A percentile compares a stretch with the other conserved stretches of the same genome.
Conservation (phyloP, 1,284 basidiomycete genomes). For the Pseudozyma thailandica region DNA sequence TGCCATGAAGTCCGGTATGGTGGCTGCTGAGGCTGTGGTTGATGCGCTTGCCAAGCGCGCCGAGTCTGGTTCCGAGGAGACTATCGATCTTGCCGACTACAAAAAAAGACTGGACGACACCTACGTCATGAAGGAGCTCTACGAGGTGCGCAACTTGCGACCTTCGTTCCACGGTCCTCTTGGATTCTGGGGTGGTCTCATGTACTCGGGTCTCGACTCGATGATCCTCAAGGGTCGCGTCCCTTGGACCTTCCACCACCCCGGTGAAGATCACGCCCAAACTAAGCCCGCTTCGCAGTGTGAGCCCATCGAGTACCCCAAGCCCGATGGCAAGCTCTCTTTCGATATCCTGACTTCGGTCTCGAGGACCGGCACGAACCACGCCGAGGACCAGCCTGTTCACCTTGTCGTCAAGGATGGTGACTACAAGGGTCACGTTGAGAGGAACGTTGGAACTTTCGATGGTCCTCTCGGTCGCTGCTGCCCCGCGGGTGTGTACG, state of each 20-base stretch:
- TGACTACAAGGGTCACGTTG: slow-evolving; percentile 74
- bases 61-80: slow-evolving; percentile 62
- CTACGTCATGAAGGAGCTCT: slow-evolving; percentile 88
- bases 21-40: slow-evolving; percentile 89
- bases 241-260: slow-evolving; percentile 90
- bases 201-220: slow-evolving; percentile 89
- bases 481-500: slow-evolving; percentile 96
- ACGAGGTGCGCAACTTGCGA: slow-evolving; percentile 91
- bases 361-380: slow-evolving; percentile 92
- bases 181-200: slow-evolving; percentile 87
- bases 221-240: slow-evolving; percentile 85
- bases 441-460: slow-evolving; percentile 77
- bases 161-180: slow-evolving; percentile 88
- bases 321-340: slow-evolving; percentile 87
- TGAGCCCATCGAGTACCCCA: slow-evolving; percentile 88
- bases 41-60: slow-evolving; percentile 72
- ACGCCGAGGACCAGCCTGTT: slow-evolving; percentile 92
- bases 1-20: slow-evolving; percentile 99
- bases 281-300: slow-evolving; percentile 71
- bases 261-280: slow-evolving; percentile 75
- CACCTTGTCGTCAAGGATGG: slow-evolving; percentile 77
- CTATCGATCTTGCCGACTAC: slow-evolving; percentile 81
- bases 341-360: slow-evolving; percentile 94
- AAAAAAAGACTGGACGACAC: slow-evolving; percentile 79
- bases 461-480: slow-evolving; percentile 87